These are phyloP conservation scores for Colletotrichum costaricense DNA, from an alignment of 2,329 filamentous ascomycete species.

Conservation along the genomic window DNA sequence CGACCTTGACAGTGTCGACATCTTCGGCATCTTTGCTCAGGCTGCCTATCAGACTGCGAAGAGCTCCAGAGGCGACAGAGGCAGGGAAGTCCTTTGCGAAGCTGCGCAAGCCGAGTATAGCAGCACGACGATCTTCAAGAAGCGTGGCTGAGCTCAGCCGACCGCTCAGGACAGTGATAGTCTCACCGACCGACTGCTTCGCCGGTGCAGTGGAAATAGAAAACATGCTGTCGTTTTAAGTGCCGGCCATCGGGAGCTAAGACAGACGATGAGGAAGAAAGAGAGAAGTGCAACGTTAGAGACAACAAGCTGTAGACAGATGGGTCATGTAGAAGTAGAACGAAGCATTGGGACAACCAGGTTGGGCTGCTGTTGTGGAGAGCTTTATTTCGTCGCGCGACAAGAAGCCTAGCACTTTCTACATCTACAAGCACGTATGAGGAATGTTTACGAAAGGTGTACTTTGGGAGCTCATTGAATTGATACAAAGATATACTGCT, in stretches of 20 bases:
- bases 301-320: background rate
- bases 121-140: constrained; percentile 92
- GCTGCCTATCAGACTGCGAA: constrained; percentile 87
- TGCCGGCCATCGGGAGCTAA: constrained; percentile 28
- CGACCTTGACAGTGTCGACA: constrained; percentile 94
- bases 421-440: background rate
- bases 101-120: constrained; percentile 91
- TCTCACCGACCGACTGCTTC: constrained; percentile 95
- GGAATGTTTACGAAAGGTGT: background rate
- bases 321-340: background rate
- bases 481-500: background rate
- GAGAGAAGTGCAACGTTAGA: background rate
- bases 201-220: constrained; percentile 80
- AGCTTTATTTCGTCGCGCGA: background rate
- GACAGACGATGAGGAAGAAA: background rate
- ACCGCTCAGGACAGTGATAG: constrained; percentile 89
- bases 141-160: constrained; percentile 90
- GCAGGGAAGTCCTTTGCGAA: constrained; percentile 98
- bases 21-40: constrained; percentile 91
- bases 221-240: constrained; percentile 60
- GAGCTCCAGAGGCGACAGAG: constrained; percentile 92
- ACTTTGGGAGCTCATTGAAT: background rate
- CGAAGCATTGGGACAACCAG: background rate
- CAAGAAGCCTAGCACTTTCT: background rate
- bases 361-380: background rate